Evolutionary conservation across 208 protist genomes (phyloP).

Genomic region (Trypanosoma congolense): DNA sequence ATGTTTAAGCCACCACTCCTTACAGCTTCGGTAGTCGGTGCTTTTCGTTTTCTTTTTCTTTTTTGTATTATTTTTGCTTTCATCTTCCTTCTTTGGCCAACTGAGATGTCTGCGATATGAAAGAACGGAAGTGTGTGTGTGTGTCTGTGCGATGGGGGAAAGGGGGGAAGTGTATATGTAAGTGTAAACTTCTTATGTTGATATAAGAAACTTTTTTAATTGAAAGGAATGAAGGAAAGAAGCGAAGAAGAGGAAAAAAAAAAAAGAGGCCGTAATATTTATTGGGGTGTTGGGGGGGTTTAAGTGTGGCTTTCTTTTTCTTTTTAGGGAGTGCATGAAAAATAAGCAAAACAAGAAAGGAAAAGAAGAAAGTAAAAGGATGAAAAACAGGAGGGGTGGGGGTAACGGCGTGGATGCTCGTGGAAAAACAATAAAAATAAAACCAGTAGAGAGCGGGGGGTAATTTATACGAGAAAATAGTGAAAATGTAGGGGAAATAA

Average conservation of each 20-base stretch:
- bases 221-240: conserved; percentile 9
- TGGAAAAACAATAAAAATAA: conserved; percentile 3
- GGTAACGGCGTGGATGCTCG: conserved; percentile 2
- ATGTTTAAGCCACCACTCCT: neutral
- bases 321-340: too few relatives aligned
- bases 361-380: conserved; percentile 1
- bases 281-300: conserved; percentile 5
- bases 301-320: too few relatives aligned
- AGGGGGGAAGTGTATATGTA: neutral
- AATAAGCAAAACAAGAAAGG: conserved; percentile 2
- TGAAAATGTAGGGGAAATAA: too few relatives aligned
- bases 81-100: too few relatives aligned
- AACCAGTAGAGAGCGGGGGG: too few relatives aligned
- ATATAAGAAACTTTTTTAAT: conserved; percentile 13
- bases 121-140: too few relatives aligned
- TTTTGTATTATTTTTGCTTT: conserved; percentile 5
- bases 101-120: too few relatives aligned
- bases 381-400: conserved; percentile 4
- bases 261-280: neutral
- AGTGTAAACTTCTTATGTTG: neutral
- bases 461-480: too few relatives aligned
- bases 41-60: conserved; percentile 1
- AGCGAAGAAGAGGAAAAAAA: conserved; percentile 12
- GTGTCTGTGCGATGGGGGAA: too few relatives aligned
- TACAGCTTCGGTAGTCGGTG: neutral